Conservation (phyloP, 371 early-diverging fungal genomes). For the Zychaea mexicana region DNA sequence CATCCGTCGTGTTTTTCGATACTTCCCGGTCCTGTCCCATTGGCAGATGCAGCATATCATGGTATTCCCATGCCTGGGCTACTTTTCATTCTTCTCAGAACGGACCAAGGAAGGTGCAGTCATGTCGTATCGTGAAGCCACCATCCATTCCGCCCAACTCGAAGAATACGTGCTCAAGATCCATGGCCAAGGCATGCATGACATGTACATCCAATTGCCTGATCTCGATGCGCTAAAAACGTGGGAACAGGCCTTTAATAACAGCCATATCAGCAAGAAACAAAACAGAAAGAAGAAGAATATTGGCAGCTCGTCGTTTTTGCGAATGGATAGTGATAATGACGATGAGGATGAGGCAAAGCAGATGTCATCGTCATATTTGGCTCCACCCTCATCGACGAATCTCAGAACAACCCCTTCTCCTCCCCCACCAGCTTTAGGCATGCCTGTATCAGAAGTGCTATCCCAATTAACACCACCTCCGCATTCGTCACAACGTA, state of each 20-base stretch:
- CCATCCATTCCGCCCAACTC: slow-evolving; percentile 43
- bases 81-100: slow-evolving; percentile 59
- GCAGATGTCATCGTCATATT: not conserved
- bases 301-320: not conserved
- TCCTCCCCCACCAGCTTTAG: too few species aligned
- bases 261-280: not conserved
- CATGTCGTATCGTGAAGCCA: slow-evolving; percentile 49
- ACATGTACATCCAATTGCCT: slow-evolving; percentile 55
- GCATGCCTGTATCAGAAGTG: too few species aligned
- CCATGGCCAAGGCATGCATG: slow-evolving; percentile 49
- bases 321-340: not conserved
- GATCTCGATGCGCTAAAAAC: slow-evolving; percentile 45
- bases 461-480: too few species aligned
- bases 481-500: slow-evolving; percentile 6
- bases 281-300: not conserved
- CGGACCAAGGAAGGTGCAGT: slow-evolving; percentile 46
- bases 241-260: slow-evolving; percentile 48
- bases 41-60: slow-evolving; percentile 65
- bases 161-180: slow-evolving; percentile 57
- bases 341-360: not conserved
- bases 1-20: slow-evolving; percentile 53
- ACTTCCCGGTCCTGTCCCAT: slow-evolving; percentile 53
- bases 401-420: too few species aligned
- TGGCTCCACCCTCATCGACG: not conserved
- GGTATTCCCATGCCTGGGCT: slow-evolving; percentile 56